Percentiles rank a stretch among this genome's conserved stretches.
These are phyloP conservation scores for Boletus coccyginus DNA, from an alignment of 768 basidiomycete genomes.

Conservation along the genomic window DNA sequence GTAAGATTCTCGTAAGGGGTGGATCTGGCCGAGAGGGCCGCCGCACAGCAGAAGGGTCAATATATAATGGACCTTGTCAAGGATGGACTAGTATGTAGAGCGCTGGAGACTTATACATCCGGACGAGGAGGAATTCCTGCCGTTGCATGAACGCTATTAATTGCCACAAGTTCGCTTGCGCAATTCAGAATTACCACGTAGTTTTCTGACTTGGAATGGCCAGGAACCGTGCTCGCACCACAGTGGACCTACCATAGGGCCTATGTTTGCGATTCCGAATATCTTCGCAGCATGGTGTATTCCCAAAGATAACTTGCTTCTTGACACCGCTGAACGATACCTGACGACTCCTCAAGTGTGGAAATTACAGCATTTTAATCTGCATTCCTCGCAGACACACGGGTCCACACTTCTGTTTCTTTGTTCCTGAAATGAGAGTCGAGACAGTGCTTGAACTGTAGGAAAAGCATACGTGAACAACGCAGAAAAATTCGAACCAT, in stretches of 20 bases:
- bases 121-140: not conserved
- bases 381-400: not conserved
- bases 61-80: conserved; percentile 1
- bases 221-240: not conserved
- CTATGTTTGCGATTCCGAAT: conserved; percentile 3
- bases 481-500: not conserved
- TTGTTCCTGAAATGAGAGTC: not conserved
- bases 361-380: not conserved
- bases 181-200: not conserved
- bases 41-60: conserved; percentile 43
- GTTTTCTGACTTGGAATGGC: not conserved
- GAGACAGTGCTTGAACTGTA: conserved; percentile 11
- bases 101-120: not conserved
- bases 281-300: conserved; percentile 16
- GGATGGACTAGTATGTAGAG: not conserved
- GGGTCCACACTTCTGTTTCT: conserved; percentile 4
- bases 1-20: conserved; percentile 90
- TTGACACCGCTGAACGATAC: too few relatives aligned
- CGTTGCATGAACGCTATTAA: conserved; percentile 1
- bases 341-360: too few relatives aligned
- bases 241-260: conserved; percentile 7
- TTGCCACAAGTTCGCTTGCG: conserved; percentile 5
- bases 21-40: conserved; percentile 81
- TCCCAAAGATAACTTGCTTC: not conserved
- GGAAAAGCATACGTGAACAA: not conserved